Base-by-base conservation (phyloP, 2,329 filamentous ascomycete genomes). In the Cladosporium sp. region DNA sequence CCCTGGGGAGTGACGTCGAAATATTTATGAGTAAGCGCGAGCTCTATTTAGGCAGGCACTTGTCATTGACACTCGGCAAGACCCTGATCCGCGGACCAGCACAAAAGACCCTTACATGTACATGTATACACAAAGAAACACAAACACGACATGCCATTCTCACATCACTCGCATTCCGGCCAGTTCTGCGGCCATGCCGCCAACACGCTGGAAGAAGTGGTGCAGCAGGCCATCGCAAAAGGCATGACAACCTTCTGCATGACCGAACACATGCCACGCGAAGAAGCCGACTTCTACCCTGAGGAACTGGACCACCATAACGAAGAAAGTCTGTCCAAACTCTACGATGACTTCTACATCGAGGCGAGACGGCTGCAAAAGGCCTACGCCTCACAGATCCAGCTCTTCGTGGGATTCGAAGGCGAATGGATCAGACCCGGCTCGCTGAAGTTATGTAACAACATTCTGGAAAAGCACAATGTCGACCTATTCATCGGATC, bases 91-190 rank as follows among this genome's bases (percentile, higher is more conserved):
- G 38, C 17, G 7, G 6, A 40, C 6, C 15, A 7, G 30, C 30
- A 34, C 6, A 43, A 20, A 43, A 51, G 37, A 51, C 5, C 11
- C 9, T 37, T 8, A 42, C 39, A 19, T 34, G 30, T 8, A 42
- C 39, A 19, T 34, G 30, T 17, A 42, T 9, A 34, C 30, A 34
- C 8, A 34, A 34, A 34, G 11, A 11, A 5, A 34, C 3, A 9
- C 2, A 5, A 38, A 7, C 30, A 25, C 30, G 47, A 19, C 11
- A 97, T 97, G 94, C 92, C 93, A 1, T 96, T 96, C 78, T 95
- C 94, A 4, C 95, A 97, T 80, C 94, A 99, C 76, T 96, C 91
- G 70, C 94, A 99, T 77, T 97, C 94, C 38, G 94, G 94, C 63
- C 90, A 99, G 73, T 99, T 99, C 79, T 99, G 94, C 78, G 87